A percentile compares a stretch with the other conserved stretches of the same genome.
Evolutionary conservation across 1,139 yeast genomes (phyloP).

Genomic region (Pichia inconspicua): DNA sequence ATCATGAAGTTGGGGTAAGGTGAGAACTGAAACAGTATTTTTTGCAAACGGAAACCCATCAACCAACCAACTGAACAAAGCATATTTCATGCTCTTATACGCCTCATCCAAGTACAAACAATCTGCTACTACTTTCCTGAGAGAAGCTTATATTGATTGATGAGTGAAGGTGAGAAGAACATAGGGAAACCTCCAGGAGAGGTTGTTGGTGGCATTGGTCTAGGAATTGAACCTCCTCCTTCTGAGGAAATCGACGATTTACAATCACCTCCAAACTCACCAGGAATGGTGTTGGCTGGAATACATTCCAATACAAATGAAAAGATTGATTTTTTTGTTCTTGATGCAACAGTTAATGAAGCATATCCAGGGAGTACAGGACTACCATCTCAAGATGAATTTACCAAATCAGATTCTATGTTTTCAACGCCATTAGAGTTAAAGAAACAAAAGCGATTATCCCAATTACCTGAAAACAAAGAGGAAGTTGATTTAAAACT

Average conservation of each 20-base stretch:
- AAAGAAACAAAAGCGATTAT: background rate
- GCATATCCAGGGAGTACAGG: background rate
- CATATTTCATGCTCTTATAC: too few relatives aligned
- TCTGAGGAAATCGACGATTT: slow-evolving; percentile 11
- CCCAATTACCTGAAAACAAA: background rate
- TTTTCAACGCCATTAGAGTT: background rate
- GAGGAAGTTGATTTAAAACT: slow-evolving; percentile 9
- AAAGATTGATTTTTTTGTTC: slow-evolving; percentile 31
- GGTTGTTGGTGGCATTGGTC: slow-evolving; percentile 7
- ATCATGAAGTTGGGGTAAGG: too few relatives aligned
- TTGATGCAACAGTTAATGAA: slow-evolving; percentile 13
- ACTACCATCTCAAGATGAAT: background rate
- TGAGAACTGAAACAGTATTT: too few relatives aligned
- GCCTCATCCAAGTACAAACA: too few relatives aligned
- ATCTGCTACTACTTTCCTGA: too few relatives aligned
- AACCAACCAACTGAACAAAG: too few relatives aligned
- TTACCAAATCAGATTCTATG: background rate
- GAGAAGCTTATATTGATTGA: too few relatives aligned
- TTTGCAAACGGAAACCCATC: too few relatives aligned
- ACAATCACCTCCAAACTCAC: slow-evolving; percentile 28
- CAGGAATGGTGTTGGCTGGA: slow-evolving; percentile 26
- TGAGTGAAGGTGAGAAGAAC: background rate
- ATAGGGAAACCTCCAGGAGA: background rate
- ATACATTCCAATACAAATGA: slow-evolving; percentile 22
- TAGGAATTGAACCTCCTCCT: slow-evolving; percentile 8